Base-by-base conservation (phyloP, 106 monocot genomes). In the Triglochin maritima region DNA sequence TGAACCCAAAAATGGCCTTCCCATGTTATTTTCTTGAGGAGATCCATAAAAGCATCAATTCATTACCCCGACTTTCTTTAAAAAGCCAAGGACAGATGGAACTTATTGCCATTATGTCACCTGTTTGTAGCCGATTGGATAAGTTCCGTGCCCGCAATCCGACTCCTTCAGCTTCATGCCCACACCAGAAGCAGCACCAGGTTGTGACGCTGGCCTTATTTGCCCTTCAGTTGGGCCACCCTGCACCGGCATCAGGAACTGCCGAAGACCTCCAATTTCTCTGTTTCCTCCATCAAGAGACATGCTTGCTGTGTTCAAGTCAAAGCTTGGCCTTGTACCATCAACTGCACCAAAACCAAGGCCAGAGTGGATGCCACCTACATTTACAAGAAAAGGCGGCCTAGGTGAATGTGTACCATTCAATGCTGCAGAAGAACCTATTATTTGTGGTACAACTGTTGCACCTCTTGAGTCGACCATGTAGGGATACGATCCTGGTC, bases 81-180 rank as follows among this genome's bases (percentile, higher is more conserved):
- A 53, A 49, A 7, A 9, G 50, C 10, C 3, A 65, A 47, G 2
- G n/a, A 65, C n/a, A 42, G n/a, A 6, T 44, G 46, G 12, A 46
- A 62, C 9, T 60, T 73, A 76, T 62, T 72, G 75, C 79, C 80
- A 80, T 43, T 77, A 84, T 46, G 81, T 77, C 50, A 77, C 77
- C 44, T 78, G 76, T 12, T 82, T 82, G 80, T 74, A 85, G 57
- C 79, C 81, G 47, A 71, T 69, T 5, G 67, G 50, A 62, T 77
- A 80, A 49, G 80, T 69, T 12, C 79, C 85, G 81, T 82, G 79
- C 47, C 79, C 79, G 50, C 68, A 65, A 4, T 87, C 82, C 15
- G 83, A 81, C 55, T 84, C 81, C 81, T 86, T 91, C 60, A 79
- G 63, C 43, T 81, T 87, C 50, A 81, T 44, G 5, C 75, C 56